Conservation (phyloP, 1,284 basidiomycete genomes). For the Rhodotorula sp. region DNA sequence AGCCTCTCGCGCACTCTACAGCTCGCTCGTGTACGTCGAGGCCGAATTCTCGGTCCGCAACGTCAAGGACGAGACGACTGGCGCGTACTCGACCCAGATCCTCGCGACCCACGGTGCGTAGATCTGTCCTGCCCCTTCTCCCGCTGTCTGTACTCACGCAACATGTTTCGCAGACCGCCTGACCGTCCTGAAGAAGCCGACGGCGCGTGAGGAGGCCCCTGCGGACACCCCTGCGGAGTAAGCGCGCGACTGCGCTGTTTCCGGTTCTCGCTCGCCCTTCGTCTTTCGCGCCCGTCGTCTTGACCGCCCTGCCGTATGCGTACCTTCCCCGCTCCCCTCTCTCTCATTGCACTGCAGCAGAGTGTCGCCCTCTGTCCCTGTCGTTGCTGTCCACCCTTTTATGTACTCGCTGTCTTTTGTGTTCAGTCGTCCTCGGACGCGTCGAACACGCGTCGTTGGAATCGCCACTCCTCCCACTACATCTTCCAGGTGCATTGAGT, state of each 20-base stretch:
- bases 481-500: too few relatives aligned
- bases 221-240: slow-evolving; percentile 7
- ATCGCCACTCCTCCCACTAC: too few relatives aligned
- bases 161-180: slow-evolving; percentile 13
- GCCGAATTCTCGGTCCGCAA: slow-evolving; percentile 38
- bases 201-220: slow-evolving; percentile 13
- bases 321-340: background rate
- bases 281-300: slow-evolving; percentile 1
- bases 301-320: too few relatives aligned
- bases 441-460: too few relatives aligned
- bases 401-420: too few relatives aligned
- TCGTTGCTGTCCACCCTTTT: too few relatives aligned
- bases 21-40: slow-evolving; percentile 45
- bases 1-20: background rate
- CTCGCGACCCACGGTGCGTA: slow-evolving; percentile 33
- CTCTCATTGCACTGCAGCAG: background rate
- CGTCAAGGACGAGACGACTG: slow-evolving; percentile 35
- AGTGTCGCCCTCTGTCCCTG: too few relatives aligned
- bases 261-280: background rate
- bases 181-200: slow-evolving; percentile 21
- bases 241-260: background rate
- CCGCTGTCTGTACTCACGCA: background rate
- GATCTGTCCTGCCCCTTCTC: too few relatives aligned
- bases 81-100: slow-evolving; percentile 29
- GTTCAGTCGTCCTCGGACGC: too few relatives aligned